Evolutionary conservation across 2,329 filamentous ascomycete genomes (phyloP).

Genomic region (Fusarium sp.): DNA sequence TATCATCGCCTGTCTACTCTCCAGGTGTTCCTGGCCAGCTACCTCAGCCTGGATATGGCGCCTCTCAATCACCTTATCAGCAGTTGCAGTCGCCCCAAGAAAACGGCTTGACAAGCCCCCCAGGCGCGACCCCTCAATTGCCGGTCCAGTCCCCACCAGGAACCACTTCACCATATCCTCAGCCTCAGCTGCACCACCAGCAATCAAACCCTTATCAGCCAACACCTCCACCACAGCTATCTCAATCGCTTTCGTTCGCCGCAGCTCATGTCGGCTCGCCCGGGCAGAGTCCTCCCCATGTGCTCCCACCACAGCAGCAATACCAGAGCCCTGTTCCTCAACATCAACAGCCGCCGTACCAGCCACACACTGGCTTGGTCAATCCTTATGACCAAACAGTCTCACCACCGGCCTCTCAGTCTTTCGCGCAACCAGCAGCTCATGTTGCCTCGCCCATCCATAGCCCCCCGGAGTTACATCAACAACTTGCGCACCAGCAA

Average conservation of each 20-base stretch:
- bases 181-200: constrained; percentile 13
- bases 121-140: not conserved
- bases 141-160: not conserved
- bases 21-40: not conserved
- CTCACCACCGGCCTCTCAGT: not conserved
- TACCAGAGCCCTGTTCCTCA: constrained; percentile 7
- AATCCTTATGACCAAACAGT: not conserved
- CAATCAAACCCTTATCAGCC: not conserved
- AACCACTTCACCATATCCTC: constrained; percentile 7
- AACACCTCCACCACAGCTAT: accelerated
- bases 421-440: not conserved
- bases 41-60: not conserved
- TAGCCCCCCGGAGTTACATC: not conserved
- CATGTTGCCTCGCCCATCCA: not conserved
- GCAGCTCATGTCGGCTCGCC: not conserved
- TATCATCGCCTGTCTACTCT: not conserved
- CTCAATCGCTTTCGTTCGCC: not conserved
- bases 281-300: not conserved
- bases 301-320: not conserved
- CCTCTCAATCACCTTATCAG: not conserved
- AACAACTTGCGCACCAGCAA: constrained; percentile 10
- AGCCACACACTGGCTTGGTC: not conserved
- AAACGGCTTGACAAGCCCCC: not conserved
- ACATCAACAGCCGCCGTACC: constrained; percentile 1
- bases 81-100: not conserved